Evolutionary conservation across 768 basidiomycete genomes (phyloP), one percentile per base, ranked within the genome.

Genomic region (Boletus barrowsii): DNA sequence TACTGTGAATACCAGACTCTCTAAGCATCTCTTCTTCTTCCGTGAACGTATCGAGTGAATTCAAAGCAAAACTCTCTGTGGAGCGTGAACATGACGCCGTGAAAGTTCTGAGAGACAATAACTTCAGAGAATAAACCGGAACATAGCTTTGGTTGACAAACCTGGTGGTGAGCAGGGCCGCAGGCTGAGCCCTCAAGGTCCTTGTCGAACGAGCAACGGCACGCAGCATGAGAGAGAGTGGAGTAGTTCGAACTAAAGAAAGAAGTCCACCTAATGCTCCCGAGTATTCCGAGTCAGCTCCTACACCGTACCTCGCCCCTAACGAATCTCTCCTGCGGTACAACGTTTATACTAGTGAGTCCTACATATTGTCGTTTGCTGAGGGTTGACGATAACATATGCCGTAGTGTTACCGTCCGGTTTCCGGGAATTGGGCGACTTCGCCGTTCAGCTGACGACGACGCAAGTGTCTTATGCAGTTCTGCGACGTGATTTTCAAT

Each of bases 21-120:
- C 93, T 82, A 13, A 98, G 79, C 88, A 98, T 91, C 54, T 87
- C 75, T 73, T 99, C 97, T 66, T 99, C 97, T 30, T 98, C 94
- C 5, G 93, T 93, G 62, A 93, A 95, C 3, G 80, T 80, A 65
- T 87, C 86, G 24, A 98, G 73, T 1, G 92, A 93, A 49, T 79
- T 79, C 39, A 80, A 60, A 40, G 68, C 33, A n/a, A 57, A 49
- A 17, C 55, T 45, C 20, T 75, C 72, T n/a, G 68, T 64, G 18
- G 62, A 62, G 44, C 63, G 56, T 40, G 39, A 44, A 22, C 52
- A 49, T 14, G 74, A 72, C 18, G 53, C 43, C 22, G 66, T 47
- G 49, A 74, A 70, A 9, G 33, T 33, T 40, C 71, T 68, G 33
- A 32, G 37, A 24, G n/a, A 39, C 3, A 4, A 49, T 29, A 22